phyloP scores from a whole-genome alignment of 352 stramenopile species.

The Globisporangium polare region DNA sequence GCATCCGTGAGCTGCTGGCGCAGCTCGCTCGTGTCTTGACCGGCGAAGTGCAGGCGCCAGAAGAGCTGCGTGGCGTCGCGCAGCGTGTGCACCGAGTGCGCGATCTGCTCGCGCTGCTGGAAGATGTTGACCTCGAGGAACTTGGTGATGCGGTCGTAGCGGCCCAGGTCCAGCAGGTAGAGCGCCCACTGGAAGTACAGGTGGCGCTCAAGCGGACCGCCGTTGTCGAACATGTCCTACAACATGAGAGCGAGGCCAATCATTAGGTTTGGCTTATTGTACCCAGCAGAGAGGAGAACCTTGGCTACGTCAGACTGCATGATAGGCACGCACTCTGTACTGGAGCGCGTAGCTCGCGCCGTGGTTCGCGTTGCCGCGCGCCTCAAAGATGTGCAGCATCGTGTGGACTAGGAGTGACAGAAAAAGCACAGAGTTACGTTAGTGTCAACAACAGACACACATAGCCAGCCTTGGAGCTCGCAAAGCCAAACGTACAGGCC shows the following conservation, averaged over 20 bases:
- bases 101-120: slow-evolving; percentile 31
- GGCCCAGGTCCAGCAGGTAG: slow-evolving; percentile 75
- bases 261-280: neutral
- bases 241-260: neutral
- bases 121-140: slow-evolving; percentile 79
- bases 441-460: neutral
- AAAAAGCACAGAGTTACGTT: neutral
- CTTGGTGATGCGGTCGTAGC: slow-evolving; percentile 80
- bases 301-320: neutral
- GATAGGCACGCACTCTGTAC: slow-evolving; percentile 34
- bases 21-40: slow-evolving; percentile 48
- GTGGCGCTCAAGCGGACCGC: slow-evolving; percentile 60
- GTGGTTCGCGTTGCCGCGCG: slow-evolving; percentile 78
- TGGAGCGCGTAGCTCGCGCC: slow-evolving; percentile 82
- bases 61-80: slow-evolving; percentile 79
- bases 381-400: slow-evolving; percentile 72
- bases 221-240: slow-evolving; percentile 71
- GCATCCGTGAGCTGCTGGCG: slow-evolving; percentile 52
- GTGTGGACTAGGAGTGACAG: slow-evolving; percentile 53
- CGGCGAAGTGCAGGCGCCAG: slow-evolving; percentile 79
- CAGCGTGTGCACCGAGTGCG: slow-evolving; percentile 54
- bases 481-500: slow-evolving; percentile 59
- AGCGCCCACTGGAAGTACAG: slow-evolving; percentile 83
- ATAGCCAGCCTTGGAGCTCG: neutral
- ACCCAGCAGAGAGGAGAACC: neutral